A percentile compares a stretch with the other conserved stretches of the same genome.
These are phyloP conservation scores for Cytospora mali DNA, from an alignment of 2,329 filamentous ascomycete genomes.

Conservation along the genomic window DNA sequence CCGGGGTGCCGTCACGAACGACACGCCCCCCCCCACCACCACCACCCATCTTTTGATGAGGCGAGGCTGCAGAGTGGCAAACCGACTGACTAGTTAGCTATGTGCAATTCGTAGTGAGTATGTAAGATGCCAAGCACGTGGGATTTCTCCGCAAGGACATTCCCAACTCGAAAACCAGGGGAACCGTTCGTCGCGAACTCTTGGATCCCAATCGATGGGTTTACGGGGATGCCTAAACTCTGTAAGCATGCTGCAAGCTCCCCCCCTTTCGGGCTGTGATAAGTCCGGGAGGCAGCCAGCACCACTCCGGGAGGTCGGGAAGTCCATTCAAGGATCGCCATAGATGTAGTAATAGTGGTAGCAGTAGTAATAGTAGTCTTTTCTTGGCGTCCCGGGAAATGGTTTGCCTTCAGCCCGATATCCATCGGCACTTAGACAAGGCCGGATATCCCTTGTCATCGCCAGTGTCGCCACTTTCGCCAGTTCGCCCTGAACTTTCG, in stretches of 20 bases:
- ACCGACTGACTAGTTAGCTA: neutral
- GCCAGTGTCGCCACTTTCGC: constrained; percentile 7
- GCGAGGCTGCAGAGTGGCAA: neutral
- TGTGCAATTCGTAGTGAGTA: neutral
- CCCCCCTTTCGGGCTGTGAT: neutral
- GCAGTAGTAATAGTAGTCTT: constrained; percentile 1
- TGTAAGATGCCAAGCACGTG: neutral
- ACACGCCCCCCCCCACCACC: neutral
- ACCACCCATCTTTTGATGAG: neutral
- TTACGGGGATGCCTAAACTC: neutral
- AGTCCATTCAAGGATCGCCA: constrained; percentile 11
- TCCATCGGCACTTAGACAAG: constrained; percentile 1
- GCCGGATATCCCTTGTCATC: neutral
- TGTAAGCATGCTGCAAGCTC: neutral
- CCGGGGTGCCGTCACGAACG: neutral
- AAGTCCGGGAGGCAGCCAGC: constrained; percentile 17
- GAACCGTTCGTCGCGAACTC: neutral
- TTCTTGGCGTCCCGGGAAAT: constrained; percentile 10
- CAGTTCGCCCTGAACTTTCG: neutral
- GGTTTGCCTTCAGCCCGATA: constrained; percentile 2
- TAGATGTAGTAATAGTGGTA: constrained; percentile 5
- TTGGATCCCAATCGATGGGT: neutral
- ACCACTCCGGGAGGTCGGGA: neutral
- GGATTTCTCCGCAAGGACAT: neutral
- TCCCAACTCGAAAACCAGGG: neutral